Conservation (phyloP, 192 early-diverging fungal species). For the Coemansia sp. region DNA sequence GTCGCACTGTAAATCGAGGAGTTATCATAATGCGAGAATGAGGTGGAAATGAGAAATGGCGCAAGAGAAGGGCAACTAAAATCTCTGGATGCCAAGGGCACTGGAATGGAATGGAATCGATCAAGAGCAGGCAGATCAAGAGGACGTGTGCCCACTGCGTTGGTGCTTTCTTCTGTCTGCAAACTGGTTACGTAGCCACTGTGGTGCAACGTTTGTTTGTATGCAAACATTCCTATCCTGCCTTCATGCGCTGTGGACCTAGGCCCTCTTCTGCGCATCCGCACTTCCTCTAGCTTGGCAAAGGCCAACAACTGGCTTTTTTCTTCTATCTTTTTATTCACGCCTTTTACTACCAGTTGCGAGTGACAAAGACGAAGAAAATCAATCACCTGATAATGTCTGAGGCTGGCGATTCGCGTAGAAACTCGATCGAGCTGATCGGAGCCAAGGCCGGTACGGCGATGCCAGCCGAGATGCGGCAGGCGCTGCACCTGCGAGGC, state of each 20-base stretch:
- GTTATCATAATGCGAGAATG: constrained; percentile 78
- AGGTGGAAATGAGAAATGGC: background rate
- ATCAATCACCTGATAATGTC: constrained; percentile 1
- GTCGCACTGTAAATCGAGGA: constrained; percentile 75
- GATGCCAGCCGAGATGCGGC: constrained; percentile 54
- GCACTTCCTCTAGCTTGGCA: no score
- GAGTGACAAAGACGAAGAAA: background rate
- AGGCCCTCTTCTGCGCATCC: no score
- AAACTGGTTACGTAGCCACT: no score
- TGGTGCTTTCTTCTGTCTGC: background rate
- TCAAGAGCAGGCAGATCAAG: no score
- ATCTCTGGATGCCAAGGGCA: no score
- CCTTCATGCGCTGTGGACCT: background rate
- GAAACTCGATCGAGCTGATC: constrained; percentile 51
- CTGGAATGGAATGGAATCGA: no score
- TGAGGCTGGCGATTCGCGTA: constrained; percentile 26
- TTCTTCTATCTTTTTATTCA: background rate
- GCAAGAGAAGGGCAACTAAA: background rate
- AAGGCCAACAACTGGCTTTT: background rate
- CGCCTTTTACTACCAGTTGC: background rate
- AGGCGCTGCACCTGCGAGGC: constrained; percentile 59
- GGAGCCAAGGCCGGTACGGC: constrained; percentile 39
- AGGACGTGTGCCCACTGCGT: no score
- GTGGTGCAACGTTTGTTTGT: background rate
- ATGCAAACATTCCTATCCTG: background rate